Evolutionary conservation across 2,329 filamentous ascomycete species (phyloP), one percentile per base, ranked within the genome.

Genomic region (Penicillium freii): DNA sequence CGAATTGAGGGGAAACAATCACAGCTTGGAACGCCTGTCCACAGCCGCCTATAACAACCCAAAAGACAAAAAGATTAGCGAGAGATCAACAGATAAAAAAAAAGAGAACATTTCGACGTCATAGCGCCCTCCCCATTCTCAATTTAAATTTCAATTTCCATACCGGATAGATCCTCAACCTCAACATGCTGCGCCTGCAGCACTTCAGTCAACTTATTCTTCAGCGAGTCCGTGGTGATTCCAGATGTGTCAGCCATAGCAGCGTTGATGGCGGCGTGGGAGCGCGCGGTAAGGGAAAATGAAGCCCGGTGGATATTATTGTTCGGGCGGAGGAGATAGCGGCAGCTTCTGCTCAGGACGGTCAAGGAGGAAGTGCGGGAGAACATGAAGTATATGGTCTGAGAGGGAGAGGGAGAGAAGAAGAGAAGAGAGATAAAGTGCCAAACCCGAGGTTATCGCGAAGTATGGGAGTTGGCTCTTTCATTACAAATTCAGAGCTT

Each of bases 141-240:
- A 33, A 10, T 44, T 40, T 19, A 3, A 42, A 43, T 51, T 17
- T 33, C 3, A 40, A 34, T 34, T 13, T 34, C 72, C 80, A 58
- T 84, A 96, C 92, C 93, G 63, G 92, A 96, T 81, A 96, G 86
- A 77, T 97, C 93, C 63, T 90, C 89, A 66, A 97, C 91, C 69
- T 94, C 87, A 62, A 96, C 91, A 77, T 95, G 85, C 29, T 82
- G 81, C 23, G 92, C 91, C 56, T 85, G 82, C 54, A 97, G 81
- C 63, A 87, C 85, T 66, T 88, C 80, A 38, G 81, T 82, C 65
- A 97, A 82, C 58, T 88, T 89, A 43, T 79, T 78, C 70, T 83
- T 86, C 54, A 97, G 81, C 48, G 81, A 83, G 38, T 86, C 85
- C 59, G 91, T 87, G 43, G 91, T 93, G 69, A 96, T 87, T 62